A percentile compares a stretch with the other conserved stretches of the same genome.
Conservation (phyloP, 768 basidiomycete genomes). For the Gelatoporia subvermispora region DNA sequence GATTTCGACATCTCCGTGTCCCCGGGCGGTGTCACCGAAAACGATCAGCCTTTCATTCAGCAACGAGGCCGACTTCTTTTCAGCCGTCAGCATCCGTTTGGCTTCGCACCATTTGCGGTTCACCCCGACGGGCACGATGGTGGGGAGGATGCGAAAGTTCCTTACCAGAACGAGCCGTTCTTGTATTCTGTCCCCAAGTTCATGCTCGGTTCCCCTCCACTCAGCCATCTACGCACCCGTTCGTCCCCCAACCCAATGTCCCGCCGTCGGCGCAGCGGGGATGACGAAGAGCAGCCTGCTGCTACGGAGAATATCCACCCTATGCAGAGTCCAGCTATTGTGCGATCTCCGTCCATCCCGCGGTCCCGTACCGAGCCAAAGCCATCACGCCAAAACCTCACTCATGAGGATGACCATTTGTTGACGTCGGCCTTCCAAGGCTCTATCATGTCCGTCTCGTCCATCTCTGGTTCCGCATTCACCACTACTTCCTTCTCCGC, state of each 20-base stretch:
- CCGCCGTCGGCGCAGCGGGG: neutral
- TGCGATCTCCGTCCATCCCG: neutral
- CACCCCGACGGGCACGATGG: neutral
- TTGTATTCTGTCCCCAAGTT: slow-evolving; percentile 7
- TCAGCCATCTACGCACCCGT: neutral
- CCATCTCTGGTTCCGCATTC: neutral
- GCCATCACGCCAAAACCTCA: neutral
- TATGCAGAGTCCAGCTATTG: neutral
- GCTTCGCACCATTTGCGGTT: neutral
- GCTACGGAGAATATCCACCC: neutral
- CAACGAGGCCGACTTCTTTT: slow-evolving; percentile 5
- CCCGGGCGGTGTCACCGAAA: neutral
- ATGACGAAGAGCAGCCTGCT: neutral
- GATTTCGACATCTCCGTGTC: slow-evolving; percentile 15
- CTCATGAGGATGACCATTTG: neutral
- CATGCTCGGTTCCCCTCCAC: neutral
- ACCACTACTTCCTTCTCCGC: neutral
- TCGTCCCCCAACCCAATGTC: neutral
- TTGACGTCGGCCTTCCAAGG: slow-evolving; percentile 9
- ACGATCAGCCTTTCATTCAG: slow-evolving; percentile 5
- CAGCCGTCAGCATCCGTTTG: neutral
- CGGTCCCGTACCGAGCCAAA: neutral
- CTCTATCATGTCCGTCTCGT: slow-evolving; percentile 2
- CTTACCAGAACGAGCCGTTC: slow-evolving; percentile 8
- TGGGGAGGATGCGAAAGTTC: neutral